Conservation (phyloP, 192 early-diverging fungal species). For the Powellomyces hirtus region DNA sequence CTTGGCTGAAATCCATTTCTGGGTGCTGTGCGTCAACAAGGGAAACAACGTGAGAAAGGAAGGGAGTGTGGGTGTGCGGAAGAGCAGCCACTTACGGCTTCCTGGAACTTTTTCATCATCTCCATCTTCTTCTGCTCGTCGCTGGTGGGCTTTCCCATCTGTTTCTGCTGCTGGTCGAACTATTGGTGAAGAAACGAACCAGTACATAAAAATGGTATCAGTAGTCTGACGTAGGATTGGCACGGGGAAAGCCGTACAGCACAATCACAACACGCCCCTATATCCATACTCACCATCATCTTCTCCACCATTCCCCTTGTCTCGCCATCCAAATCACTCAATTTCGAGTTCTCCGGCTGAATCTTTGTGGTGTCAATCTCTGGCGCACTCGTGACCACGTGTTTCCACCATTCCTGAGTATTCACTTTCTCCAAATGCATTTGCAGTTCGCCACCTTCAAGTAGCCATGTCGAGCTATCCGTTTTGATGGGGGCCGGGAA, state of each 20-base stretch:
- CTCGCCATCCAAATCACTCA: constrained; percentile 84
- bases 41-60: not conserved
- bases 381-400: constrained; percentile 73
- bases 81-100: constrained; percentile 14
- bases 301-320: constrained; percentile 92
- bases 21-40: constrained; percentile 32
- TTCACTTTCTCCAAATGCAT: constrained; percentile 86
- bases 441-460: constrained; percentile 62
- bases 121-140: constrained; percentile 77
- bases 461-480: not conserved
- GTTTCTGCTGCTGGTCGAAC: constrained; percentile 90
- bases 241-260: too few species aligned
- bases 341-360: constrained; percentile 84
- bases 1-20: constrained; percentile 49
- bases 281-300: constrained; percentile 72
- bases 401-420: constrained; percentile 83
- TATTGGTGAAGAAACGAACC: constrained; percentile 29
- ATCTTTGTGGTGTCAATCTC: constrained; percentile 88
- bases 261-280: too few species aligned
- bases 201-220: too few species aligned
- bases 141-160: constrained; percentile 70
- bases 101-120: constrained; percentile 74
- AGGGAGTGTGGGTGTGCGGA: not conserved
- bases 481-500: not conserved
- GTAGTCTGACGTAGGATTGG: too few species aligned